A percentile compares a stretch with the other conserved stretches of the same genome.
Conservation (phyloP, 169 alveolate species). For the Babesia ovata region DNA sequence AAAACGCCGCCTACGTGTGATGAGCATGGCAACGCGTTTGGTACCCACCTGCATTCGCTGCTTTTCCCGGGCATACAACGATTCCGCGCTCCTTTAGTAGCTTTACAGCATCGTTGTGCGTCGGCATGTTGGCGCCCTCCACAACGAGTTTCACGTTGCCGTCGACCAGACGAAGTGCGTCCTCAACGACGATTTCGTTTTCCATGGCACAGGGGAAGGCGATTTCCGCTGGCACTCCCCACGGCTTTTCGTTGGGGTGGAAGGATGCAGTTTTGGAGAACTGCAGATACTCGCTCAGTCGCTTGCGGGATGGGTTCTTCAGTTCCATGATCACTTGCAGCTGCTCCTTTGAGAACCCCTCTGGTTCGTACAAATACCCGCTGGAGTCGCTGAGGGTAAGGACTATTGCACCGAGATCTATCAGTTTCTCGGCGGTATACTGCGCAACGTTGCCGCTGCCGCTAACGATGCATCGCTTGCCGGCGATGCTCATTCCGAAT, state of each 20-base stretch:
- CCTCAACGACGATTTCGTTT: conserved; percentile 79
- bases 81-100: conserved; percentile 68
- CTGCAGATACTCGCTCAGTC: conserved; percentile 68
- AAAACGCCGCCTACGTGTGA: conserved; percentile 84
- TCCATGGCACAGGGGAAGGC: conserved; percentile 88
- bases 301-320: conserved; percentile 66
- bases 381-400: conserved; percentile 80
- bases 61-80: conserved; percentile 84
- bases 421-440: conserved; percentile 80
- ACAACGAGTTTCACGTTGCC: conserved; percentile 74
- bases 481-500: conserved; percentile 54
- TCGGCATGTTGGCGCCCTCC: conserved; percentile 88
- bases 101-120: conserved; percentile 79
- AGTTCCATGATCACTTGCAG: conserved; percentile 62
- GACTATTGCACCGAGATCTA: conserved; percentile 79
- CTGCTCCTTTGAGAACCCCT: conserved; percentile 77
- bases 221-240: conserved; percentile 72
- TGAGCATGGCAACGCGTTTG: neutral
- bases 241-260: conserved; percentile 70
- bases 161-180: conserved; percentile 71
- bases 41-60: conserved; percentile 81
- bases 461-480: conserved; percentile 77
- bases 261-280: conserved; percentile 67
- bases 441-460: conserved; percentile 89
- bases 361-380: conserved; percentile 75